Evolutionary conservation across 345 rosid species (phyloP), one percentile per base, ranked within the genome.

Genomic region (Psidium friedrichsthalianum): DNA sequence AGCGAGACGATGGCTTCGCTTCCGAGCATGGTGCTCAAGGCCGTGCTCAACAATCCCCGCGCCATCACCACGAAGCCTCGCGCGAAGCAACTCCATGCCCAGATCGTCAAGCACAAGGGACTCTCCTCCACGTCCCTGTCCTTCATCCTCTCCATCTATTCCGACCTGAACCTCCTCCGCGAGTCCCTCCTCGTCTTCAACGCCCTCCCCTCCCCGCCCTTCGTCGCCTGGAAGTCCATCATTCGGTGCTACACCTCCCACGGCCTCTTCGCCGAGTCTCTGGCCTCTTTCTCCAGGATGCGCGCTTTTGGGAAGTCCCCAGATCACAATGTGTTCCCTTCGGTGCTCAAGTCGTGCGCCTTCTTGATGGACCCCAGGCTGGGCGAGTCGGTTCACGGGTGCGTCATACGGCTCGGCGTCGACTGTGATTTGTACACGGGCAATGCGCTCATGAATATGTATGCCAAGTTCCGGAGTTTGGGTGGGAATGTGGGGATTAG

Each of bases 371-470:
- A 93, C 87, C 81, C 88, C 83, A 91, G 88, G 86, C 85, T 95
- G 84, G 96, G 98, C 51, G 94, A 94, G 91, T 91, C 95, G 25
- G 88, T 96, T 51, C 98, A 96, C 91, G 99, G 92, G 13, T 94
- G 89, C 88, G 74, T 92, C 58, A 57, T 96, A 84, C 94, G 93
- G 87, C 88, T 91, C 51, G 98, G 98, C 13, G 47, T 92, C 89
- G 94, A 90, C 74, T 87, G 86, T 56, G 96, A 95, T 89, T 86
- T 96, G 92, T 94, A 91, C 74, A 94, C 94, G 4, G 91, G 94
- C 13, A 96, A 96, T 92, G 98, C 99, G 21, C 92, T 96, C 9
- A 89, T 96, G 95, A 96, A 92, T 89, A 94, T 96, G 98, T 95
- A 96, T 9, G 94, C 94, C 2, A 95, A 93, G 86, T 89, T 93